phyloP scores from a whole-genome alignment of 106 monocot genomes.

The Acorus gramineus region DNA sequence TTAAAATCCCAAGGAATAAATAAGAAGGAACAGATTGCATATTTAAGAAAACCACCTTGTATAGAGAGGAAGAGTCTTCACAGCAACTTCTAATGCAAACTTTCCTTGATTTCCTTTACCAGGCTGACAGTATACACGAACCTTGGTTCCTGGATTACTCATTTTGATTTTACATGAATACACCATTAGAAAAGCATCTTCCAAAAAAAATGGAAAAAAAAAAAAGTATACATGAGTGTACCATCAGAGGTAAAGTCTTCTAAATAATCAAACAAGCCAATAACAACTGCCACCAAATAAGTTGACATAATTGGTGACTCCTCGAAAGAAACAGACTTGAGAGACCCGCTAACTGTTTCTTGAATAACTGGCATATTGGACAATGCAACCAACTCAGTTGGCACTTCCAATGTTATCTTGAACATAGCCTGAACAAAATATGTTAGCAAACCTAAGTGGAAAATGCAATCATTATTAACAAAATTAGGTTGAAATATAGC shows the following conservation, averaged over 20 bases:
- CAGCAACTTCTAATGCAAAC: conserved; percentile 91
- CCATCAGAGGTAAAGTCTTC: conserved; percentile 61
- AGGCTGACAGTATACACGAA: conserved; percentile 83
- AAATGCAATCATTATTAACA: neutral
- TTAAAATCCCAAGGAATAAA: too few relatives aligned
- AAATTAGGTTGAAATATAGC: too few relatives aligned
- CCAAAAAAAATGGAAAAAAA: neutral
- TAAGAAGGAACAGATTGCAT: too few relatives aligned
- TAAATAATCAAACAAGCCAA: conserved; percentile 87
- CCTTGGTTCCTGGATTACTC: conserved; percentile 44
- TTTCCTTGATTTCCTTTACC: conserved; percentile 82
- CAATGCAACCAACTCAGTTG: conserved; percentile 73
- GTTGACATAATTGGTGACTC: conserved; percentile 98
- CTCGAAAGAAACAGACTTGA: conserved; percentile 54
- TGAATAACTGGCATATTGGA: conserved; percentile 80
- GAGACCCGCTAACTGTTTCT: conserved; percentile 42
- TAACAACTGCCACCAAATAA: conserved; percentile 88
- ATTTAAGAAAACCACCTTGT: conserved; percentile 32
- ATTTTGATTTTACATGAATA: neutral
- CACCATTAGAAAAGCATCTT: neutral
- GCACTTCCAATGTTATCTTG: conserved; percentile 80
- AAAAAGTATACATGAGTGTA: conserved; percentile 4
- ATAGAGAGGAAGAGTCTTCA: conserved; percentile 69
- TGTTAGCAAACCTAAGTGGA: neutral
- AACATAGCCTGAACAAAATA: conserved; percentile 60